Percentiles rank a stretch among this genome's conserved stretches.
Conservation (phyloP, 495 filamentous ascomycete genomes). For the Aspergillus bridgeri region DNA sequence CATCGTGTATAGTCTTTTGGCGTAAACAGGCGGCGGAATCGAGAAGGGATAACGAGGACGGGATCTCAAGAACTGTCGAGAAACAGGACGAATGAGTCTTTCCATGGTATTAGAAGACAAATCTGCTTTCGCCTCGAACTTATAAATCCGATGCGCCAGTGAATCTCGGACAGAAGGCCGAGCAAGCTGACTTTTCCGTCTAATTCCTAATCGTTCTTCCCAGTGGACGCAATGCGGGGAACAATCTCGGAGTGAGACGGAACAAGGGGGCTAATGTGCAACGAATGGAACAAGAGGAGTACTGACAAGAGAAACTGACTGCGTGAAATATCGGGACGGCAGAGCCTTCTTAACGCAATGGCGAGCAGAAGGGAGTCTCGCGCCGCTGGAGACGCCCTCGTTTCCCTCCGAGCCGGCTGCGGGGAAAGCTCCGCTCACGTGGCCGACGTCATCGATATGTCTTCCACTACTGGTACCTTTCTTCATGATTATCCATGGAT, state of each 20-base stretch:
- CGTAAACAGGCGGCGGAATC: conserved; percentile 31
- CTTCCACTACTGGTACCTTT: background rate
- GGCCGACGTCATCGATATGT: conserved; percentile 8
- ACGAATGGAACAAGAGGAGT: background rate
- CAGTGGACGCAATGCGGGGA: background rate
- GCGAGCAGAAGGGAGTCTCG: background rate
- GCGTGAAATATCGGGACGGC: background rate
- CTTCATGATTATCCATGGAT: background rate
- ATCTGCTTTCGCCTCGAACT: background rate
- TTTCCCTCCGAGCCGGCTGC: background rate
- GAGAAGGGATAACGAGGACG: conserved; percentile 38
- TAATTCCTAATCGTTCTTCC: background rate
- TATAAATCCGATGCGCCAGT: background rate
- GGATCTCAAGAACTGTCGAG: conserved; percentile 37
- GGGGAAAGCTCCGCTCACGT: conserved; percentile 17
- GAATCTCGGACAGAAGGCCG: background rate
- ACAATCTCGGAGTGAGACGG: background rate
- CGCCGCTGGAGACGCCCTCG: background rate
- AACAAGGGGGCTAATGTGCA: background rate
- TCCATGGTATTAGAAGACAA: conserved; percentile 35
- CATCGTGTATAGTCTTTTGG: conserved; percentile 42
- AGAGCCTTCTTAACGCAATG: background rate
- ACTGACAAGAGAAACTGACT: background rate
- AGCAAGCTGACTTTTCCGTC: background rate
- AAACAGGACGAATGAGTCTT: conserved; percentile 35